Conservation (phyloP, 306 rosid species). For the Mimosa pudica region DNA sequence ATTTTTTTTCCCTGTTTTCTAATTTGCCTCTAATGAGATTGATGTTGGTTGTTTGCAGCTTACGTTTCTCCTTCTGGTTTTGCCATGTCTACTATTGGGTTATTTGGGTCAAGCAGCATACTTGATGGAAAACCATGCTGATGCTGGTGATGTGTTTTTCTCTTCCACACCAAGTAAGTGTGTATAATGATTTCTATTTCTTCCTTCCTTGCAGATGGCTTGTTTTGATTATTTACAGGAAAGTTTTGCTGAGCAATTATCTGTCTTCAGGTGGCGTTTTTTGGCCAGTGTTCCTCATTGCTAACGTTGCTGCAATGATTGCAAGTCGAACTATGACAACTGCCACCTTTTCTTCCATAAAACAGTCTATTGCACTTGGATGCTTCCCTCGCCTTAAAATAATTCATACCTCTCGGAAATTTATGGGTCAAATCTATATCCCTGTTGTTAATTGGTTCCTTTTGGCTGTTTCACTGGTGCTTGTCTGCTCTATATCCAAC, state of each 20-base stretch:
- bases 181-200: constrained; percentile 20
- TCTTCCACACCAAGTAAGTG: constrained; percentile 82
- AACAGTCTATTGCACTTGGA: constrained; percentile 96
- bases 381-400: constrained; percentile 98
- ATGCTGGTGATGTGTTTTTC: constrained; percentile 68
- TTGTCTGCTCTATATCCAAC: constrained; percentile 79
- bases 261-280: constrained; percentile 61
- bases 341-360: constrained; percentile 95
- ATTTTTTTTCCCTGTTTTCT: constrained; percentile 28
- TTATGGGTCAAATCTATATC: constrained; percentile 98
- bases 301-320: constrained; percentile 87
- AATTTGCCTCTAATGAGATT: constrained; percentile 24
- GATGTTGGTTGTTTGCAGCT: constrained; percentile 69
- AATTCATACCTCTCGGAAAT: constrained; percentile 88
- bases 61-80: constrained; percentile 83
- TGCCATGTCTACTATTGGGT: constrained; percentile 92
- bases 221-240: constrained; percentile 20
- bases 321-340: constrained; percentile 98
- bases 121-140: constrained; percentile 68
- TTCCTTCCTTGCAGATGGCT: constrained; percentile 37
- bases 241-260: constrained; percentile 39
- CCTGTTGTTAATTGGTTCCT: constrained; percentile 95
- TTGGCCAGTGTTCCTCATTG: constrained; percentile 82
- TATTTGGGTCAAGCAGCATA: constrained; percentile 99
- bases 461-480: constrained; percentile 73